phyloP scores from a whole-genome alignment of 2,329 filamentous ascomycete species.

The Talaromyces sp. region DNA sequence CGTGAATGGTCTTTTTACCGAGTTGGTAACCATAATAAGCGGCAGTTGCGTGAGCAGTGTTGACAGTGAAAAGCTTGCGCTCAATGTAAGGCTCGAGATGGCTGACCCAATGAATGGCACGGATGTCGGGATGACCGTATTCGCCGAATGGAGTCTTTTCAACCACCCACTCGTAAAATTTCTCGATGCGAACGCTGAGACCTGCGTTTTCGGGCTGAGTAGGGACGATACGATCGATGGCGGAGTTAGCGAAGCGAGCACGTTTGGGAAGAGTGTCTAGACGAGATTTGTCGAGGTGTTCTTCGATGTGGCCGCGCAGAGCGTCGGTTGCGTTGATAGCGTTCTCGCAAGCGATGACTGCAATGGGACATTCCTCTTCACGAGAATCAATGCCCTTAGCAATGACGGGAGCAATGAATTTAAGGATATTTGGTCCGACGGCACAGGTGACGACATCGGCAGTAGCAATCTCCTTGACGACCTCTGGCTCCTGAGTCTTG shows the following conservation, averaged over 20 bases:
- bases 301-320: conserved; percentile 74
- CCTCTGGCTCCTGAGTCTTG: conserved; percentile 72
- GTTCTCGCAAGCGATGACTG: conserved; percentile 97
- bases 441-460: conserved; percentile 94
- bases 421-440: conserved; percentile 91
- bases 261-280: conserved; percentile 65
- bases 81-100: conserved; percentile 93
- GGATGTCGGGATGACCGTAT: conserved; percentile 64
- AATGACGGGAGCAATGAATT: conserved; percentile 92
- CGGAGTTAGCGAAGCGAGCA: conserved; percentile 91
- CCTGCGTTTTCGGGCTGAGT: conserved; percentile 75
- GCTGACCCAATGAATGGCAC: conserved; percentile 89
- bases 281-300: conserved; percentile 65
- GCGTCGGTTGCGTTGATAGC: conserved; percentile 91
- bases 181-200: conserved; percentile 90
- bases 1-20: conserved; percentile 81
- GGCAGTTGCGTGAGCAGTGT: conserved; percentile 93
- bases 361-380: conserved; percentile 61
- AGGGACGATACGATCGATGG: conserved; percentile 96
- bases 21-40: conserved; percentile 91
- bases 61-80: conserved; percentile 99
- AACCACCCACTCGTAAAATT: conserved; percentile 99
- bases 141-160: conserved; percentile 79
- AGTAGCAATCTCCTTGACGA: conserved; percentile 77
- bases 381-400: conserved; percentile 86